Conservation (phyloP, 768 basidiomycete species). For the Hemileccinum impolitum region DNA sequence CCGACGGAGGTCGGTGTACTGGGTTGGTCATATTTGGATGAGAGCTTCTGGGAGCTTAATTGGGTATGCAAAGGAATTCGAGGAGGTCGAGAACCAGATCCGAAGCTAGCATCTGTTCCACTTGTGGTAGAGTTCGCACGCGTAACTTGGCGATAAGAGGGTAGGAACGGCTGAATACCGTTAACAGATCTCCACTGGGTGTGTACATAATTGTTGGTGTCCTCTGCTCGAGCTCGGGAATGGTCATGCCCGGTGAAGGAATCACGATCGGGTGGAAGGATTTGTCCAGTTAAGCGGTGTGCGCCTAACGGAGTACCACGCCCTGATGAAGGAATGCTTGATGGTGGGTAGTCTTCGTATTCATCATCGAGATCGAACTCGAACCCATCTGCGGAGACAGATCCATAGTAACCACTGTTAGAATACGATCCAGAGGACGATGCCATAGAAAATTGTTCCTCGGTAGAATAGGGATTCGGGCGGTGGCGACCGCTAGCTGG, state of each 20-base stretch:
- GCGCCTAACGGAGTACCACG: conserved; percentile 70
- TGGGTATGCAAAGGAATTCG: conserved; percentile 55
- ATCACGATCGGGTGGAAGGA: conserved; percentile 58
- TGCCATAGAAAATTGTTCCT: conserved; percentile 35
- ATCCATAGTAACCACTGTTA: conserved; percentile 23
- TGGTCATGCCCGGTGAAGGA: conserved; percentile 39
- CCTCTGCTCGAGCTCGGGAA: conserved; percentile 55
- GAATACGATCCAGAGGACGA: conserved; percentile 32
- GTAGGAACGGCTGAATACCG: conserved; percentile 36
- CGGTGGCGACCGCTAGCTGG: conserved; percentile 34
- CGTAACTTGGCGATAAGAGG: conserved; percentile 41
- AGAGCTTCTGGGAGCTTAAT: conserved; percentile 63
- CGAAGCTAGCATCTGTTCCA: conserved; percentile 38
- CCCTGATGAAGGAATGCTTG: conserved; percentile 50
- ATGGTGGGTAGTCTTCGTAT: conserved; percentile 68
- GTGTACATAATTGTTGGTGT: no score
- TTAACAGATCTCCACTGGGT: conserved; percentile 33
- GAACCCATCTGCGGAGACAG: conserved; percentile 65
- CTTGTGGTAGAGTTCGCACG: conserved; percentile 48
- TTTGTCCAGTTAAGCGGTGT: conserved; percentile 55
- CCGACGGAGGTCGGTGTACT: conserved; percentile 35
- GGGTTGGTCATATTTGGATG: conserved; percentile 49
- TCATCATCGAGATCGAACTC: conserved; percentile 74
- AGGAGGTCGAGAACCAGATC: conserved; percentile 39
- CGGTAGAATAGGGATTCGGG: conserved; percentile 37